A percentile compares a stretch with the other conserved stretches of the same genome.
Conservation (phyloP, 352 stramenopile genomes). For the Blastocystis sp. region DNA sequence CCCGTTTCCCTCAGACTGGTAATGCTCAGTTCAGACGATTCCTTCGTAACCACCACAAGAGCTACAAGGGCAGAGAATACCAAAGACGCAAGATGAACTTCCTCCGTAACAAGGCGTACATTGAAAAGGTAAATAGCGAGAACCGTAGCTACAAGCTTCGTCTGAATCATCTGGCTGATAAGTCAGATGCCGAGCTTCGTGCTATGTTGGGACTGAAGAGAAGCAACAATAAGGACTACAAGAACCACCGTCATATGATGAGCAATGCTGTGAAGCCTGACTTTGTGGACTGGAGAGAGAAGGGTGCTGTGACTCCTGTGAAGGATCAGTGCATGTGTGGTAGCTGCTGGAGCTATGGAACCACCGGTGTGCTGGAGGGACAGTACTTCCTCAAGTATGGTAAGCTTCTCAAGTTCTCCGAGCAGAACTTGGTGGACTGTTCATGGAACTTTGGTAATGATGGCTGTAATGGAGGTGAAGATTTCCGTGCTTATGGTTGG, state of each 20-base stretch:
- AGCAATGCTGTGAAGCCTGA: conserved; percentile 67
- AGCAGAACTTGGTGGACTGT: conserved; percentile 82
- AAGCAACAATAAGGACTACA: conserved; percentile 70
- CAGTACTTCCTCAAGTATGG: conserved; percentile 59
- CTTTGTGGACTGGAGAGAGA: conserved; percentile 78
- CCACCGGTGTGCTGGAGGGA: conserved; percentile 65
- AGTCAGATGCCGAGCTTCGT: conserved; percentile 71
- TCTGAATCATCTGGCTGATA: conserved; percentile 76
- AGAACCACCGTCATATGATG: conserved; percentile 63
- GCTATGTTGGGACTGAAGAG: conserved; percentile 56
- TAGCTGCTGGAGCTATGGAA: conserved; percentile 80
- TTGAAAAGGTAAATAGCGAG: conserved; percentile 68
- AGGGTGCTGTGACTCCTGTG: conserved; percentile 75
- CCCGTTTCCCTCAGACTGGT: conserved; percentile 69
- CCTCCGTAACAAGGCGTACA: conserved; percentile 71
- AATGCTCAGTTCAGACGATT: conserved; percentile 10
- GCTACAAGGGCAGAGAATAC: conserved; percentile 71
- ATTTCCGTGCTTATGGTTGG: conserved; percentile 78
- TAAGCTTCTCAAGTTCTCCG: conserved; percentile 71
- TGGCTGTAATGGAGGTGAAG: conserved; percentile 76
- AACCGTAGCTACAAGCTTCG: conserved; percentile 67
- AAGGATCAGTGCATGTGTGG: conserved; percentile 82
- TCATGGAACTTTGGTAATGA: conserved; percentile 83
- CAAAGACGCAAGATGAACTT: conserved; percentile 71
- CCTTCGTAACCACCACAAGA: conserved; percentile 65